Evolutionary conservation across 495 filamentous ascomycete genomes (phyloP), one percentile per base, ranked within the genome.

Genomic region (Lentithecium fluviatile): DNA sequence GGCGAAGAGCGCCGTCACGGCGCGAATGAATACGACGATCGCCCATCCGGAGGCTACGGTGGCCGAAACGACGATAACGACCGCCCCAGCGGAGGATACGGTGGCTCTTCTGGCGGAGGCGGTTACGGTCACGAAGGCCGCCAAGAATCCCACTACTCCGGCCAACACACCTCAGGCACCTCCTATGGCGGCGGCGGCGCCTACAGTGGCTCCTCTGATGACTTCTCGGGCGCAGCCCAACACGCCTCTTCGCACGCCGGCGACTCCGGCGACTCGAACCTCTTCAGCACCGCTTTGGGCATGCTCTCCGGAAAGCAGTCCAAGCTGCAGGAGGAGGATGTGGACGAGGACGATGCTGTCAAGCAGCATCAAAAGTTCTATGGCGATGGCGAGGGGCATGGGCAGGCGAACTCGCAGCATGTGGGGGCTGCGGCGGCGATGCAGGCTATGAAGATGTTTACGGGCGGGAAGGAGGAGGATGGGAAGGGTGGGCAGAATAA

Each of bases 361-460:
- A 60, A 74, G 20, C 74, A 81, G 2, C 85, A 88, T 66, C 74
- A 85, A 72, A 65, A 75, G 13, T 68, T 84, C 60, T 88, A 86
- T 59, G 76, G 75, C 1, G 69, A 69, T 3, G 66, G 64, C 37
- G 66, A 71, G n/a, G 58, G 69, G 7, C 60, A 69, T 7, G 51
- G 58, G 50, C 58, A 65, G 24, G 66, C 63, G 1, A 65, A 47
- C 23, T 67, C 68, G 13, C 63, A 52, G 20, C 70, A 75, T 52
- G 72, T 88, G 17, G 85, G 85, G 17, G 75, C 78, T 0, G 85
- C 84, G 0, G 84, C 85, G 4, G 85, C 85, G 0, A 78, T 88
- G 78, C 82, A 88, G 74, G 85, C 85, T 7, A 58, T 88, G 65
- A 88, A 88, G 77, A 81, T 83, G 80, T 88, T 87, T 54, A 78